Base-by-base conservation (phyloP, 306 rosid genomes). In the Canavalia gladiata region DNA sequence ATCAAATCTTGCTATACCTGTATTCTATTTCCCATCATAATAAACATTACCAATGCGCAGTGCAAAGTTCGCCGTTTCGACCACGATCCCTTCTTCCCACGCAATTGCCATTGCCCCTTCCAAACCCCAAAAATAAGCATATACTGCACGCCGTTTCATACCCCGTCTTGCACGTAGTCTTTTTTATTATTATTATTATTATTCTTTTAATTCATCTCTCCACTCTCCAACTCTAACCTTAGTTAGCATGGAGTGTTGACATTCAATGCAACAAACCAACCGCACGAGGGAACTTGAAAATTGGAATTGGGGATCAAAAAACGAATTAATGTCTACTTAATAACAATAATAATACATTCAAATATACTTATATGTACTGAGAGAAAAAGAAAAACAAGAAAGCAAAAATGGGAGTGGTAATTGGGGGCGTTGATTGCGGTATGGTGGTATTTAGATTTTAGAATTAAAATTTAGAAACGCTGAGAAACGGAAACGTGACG, bases 401-500 rank as follows among this genome's bases (percentile, higher is more conserved):
- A 25, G n/a, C n/a, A 4, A 58, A 31, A 33, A 8, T 4, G 54
- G 66, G 7, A 55, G 42, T 6, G 49, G 54, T 13, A 7, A 35
- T 6, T 47, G 37, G 30, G 74, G 45, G 60, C 77, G 51, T 55
- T 74, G 73, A 74, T 81, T 68, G 72, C 71, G 77, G 72, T 75
- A 65, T 59, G 34, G 76, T 46, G n/a, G 35, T 66, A 66, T 65
- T 39, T 33, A 60, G 25, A 9, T 9, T 65, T 64, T 3, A 0
- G 18, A 25, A 66, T 66, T 41, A 66, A 42, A 66, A 66, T 66
- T 90, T 76, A 94, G 92, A 84, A 96, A 84, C 99, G 98, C 83
- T 96, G 98, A 0, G 99, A 95, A 49, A 91, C 82, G 0, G 99
- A 95, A 74, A 91, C 87, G 92, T 95, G 97, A 68, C 96, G 96